Base-by-base conservation (phyloP, 1,284 basidiomycete genomes). In the Trametes sp. region DNA sequence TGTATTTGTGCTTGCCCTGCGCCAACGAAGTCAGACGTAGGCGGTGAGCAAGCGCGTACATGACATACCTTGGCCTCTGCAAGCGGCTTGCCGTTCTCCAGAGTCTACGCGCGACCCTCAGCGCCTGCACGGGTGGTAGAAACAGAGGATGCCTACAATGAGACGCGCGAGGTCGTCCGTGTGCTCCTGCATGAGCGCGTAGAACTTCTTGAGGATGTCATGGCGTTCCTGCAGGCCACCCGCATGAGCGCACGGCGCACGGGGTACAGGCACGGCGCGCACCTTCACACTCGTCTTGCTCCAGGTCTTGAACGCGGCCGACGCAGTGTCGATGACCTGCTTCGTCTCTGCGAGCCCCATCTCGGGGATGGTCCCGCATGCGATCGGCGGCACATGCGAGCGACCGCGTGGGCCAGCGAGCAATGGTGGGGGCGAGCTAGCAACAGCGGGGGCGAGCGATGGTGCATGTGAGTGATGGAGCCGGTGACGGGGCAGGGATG, bases 11-110 rank as follows among this genome's bases (percentile, higher is more conserved):
- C 79, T 97, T 95, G 56, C 89, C 87, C 90, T 93, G 62, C 16
- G 19, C 48, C 2, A 14, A 41, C 9, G 45, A 42, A 52, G 44
- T 28, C 41, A 45, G 19, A 10, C 4, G 1, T 8, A 21, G 4
- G 35, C 48, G 2, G 4, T 0, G 4, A 16, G 3, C 23, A 6
- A n/a, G 23, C 21, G 19, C 21, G 23, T 10, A n/a, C 2, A 6
- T 26, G 24, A 10, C 7, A 13, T 65, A 89, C 92, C 82, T 92
- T 91, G 24, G 87, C 93, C 69, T 98, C 95, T 0, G 81, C 78
- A 55, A 96, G 80, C 4, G 94, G 84, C 80, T 98, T 98, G 41
- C 96, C 96, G 70, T 98, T 98, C 79, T 98, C 96, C 64, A 94
- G 80, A 6, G 94, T 95, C 92, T 95, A 62, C 31, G 56, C n/a